Base-by-base conservation (phyloP, 352 stramenopile species). In the Phytopythium ostracodes region DNA sequence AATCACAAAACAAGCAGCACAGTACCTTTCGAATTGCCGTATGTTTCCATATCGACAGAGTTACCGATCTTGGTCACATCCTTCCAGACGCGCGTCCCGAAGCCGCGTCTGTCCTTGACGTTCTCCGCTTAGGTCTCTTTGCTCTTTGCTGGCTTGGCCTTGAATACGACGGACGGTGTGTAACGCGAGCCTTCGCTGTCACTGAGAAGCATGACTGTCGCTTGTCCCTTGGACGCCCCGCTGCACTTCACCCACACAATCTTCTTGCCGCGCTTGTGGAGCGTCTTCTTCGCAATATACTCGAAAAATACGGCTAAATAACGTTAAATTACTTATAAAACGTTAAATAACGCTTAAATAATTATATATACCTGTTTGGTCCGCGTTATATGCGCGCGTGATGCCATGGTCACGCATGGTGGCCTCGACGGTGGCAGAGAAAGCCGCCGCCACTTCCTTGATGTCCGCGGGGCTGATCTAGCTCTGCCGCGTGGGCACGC, bases 291-390 rank as follows among this genome's bases (percentile, higher is more conserved):
- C 7, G 51, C 51, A 1, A 57, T 33, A 14, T 57, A 57, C 51
- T 57, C 51, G 33, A 46, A 57, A 57, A 57, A 57, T 9, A 57
- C 51, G 51, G 51, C 51, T 57, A 11, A 11, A 40, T 40, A 6
- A 22, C 2, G 0, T 25, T n/a, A 46, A 44, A 20, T n/a, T n/a
- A n/a, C n/a, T n/a, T n/a, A n/a, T n/a, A n/a, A 33, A 29, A 57
- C 33, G 51, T 27, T 46, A 31, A 2, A 46, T 46, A 46, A n/a
- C 18, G 33, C 18, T 46, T 33, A 17, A n/a, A n/a, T n/a, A n/a
- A n/a, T n/a, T n/a, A n/a, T n/a, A 25, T 27, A 29, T 46, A 57
- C 31, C 51, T 57, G 51, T 57, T 31, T 57, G 51, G 24, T 57
- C 51, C 0, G 51, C 31, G 12, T 57, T 57, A 12, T 27, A 57